Base-by-base conservation (phyloP, 495 filamentous ascomycete genomes). In the Aspergillus bridgeri region DNA sequence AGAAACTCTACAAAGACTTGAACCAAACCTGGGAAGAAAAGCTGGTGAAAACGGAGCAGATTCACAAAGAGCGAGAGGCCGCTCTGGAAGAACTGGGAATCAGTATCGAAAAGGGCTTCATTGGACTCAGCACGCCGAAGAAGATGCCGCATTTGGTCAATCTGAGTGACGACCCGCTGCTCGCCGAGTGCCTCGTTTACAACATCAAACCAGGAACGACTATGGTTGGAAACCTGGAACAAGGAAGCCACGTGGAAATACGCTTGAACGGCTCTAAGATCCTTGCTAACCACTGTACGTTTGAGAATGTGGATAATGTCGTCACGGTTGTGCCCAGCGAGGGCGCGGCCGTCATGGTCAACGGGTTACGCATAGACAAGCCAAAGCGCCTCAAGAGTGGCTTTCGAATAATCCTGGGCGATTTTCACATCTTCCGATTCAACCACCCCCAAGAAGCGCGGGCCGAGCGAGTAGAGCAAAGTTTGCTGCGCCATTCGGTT, bases 11-110 rank as follows among this genome's bases (percentile, higher is more conserved):
- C 69, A 85, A 89, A 54, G 94, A 99, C 70, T 84, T 99, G 42
- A 99, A 99, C 64, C 92, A 98, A 76, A 98, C 94, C 0, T 99
- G 94, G 94, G 94, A 99, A 75, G 83, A 99, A 73, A 96, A 97
- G 65, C 76, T 99, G 61, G 80, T 85, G 63, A 96, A 94, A 71
- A 99, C 94, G 2, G 94, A 99, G 66, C 81, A 89, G 57, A 97
- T 99, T 56, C 95, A 98, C 78, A 97, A 96, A 65, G 94, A 99
- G 68, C 89, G 94, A 52, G 94, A 99, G 74, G 83, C 90, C 33
- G 95, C 94, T 9, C 76, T 99, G 29, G 94, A 99, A 74, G 94
- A 99, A 69, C 81, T 99, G 23, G 94, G 94, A 54, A 97, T 99
- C 71, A 96, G 91, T 69, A 99, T 99, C 60, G 94, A 98, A 68